These are phyloP conservation scores for Suillus luteus DNA, from an alignment of 768 basidiomycete genomes.

Conservation along the genomic window DNA sequence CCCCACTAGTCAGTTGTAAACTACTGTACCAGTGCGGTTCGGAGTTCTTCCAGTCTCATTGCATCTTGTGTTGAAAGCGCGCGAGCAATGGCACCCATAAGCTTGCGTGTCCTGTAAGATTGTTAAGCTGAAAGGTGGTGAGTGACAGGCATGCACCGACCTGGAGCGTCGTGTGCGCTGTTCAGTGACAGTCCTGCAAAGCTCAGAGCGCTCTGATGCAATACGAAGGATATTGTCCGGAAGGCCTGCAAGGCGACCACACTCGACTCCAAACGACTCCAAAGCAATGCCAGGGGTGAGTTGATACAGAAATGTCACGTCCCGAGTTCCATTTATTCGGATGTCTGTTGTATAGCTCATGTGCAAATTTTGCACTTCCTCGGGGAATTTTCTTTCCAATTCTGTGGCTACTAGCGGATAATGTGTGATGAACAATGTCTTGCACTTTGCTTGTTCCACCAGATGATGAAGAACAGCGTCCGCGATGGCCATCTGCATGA, in stretches of 20 bases:
- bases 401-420: conserved; percentile 84
- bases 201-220: conserved; percentile 57
- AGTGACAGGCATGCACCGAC: conserved; percentile 34
- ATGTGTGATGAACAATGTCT: conserved; percentile 93
- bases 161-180: conserved; percentile 50
- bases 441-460: conserved; percentile 56
- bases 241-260: conserved; percentile 83
- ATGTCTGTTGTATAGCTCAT: conserved; percentile 80
- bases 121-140: neutral
- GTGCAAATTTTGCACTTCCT: conserved; percentile 73
- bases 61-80: conserved; percentile 17
- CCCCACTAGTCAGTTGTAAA: conserved; percentile 9
- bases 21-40: conserved; percentile 13
- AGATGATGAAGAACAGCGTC: conserved; percentile 78
- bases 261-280: conserved; percentile 92
- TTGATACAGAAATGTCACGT: conserved; percentile 86
- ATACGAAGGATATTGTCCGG: conserved; percentile 65
- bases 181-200: conserved; percentile 56
- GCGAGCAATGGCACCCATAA: neutral
- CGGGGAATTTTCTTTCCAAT: conserved; percentile 59
- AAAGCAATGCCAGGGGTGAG: conserved; percentile 71
- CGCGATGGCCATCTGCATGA: conserved; percentile 79
- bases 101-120: conserved; percentile 2
- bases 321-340: conserved; percentile 69
- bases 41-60: conserved; percentile 26